Evolutionary conservation across 805 yeast species (phyloP), one percentile per base, ranked within the genome.

Genomic region (Lipomyces yamanashiensis): DNA sequence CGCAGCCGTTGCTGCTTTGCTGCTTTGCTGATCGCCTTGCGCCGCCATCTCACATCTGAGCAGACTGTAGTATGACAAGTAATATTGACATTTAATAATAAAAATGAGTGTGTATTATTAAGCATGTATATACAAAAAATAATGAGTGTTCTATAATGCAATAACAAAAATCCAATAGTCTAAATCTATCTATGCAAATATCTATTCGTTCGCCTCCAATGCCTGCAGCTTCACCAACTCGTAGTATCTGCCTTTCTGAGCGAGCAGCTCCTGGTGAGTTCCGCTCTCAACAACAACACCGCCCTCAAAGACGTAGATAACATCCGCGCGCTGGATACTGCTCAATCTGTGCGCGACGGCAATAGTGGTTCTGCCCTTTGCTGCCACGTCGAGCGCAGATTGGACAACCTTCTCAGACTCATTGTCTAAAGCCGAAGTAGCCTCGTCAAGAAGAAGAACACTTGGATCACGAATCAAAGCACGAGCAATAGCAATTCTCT

Each of bases 301-400:
- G 48, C 78, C 74, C 58, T 80, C 78, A 59, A 88, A 72, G 58
- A 85, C 80, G 54, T 81, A 79, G 21, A 87, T 84, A 55, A 77
- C 77, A 54, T 81, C 78, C 0, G 91, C 82, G 61, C 80, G 39
- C 53, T 78, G 74, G 64, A 85, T 85, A 0, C 89, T 85, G 68
- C 82, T 82, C 76, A 88, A 78, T 71, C 93, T 78, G 74, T 88
- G 93, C 10, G 92, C 92, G 75, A 88, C 86, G 71, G 92, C 88
- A 67, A 88, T 76, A 48, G 88, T 85, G 1, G 92, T 87, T 70
- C 92, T 84, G 33, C 84, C 77, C 9, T 75, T 60, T 66, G 88
- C 88, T 69, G 88, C 90, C 8, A 74, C 76, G 12, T 78, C 78
- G 62, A 85, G 85, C 5, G 91, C 87, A 8, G 76, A 67, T 73